These are phyloP conservation scores for Crithidia mellificae DNA, from an alignment of 208 protist genomes.

Conservation along the genomic window DNA sequence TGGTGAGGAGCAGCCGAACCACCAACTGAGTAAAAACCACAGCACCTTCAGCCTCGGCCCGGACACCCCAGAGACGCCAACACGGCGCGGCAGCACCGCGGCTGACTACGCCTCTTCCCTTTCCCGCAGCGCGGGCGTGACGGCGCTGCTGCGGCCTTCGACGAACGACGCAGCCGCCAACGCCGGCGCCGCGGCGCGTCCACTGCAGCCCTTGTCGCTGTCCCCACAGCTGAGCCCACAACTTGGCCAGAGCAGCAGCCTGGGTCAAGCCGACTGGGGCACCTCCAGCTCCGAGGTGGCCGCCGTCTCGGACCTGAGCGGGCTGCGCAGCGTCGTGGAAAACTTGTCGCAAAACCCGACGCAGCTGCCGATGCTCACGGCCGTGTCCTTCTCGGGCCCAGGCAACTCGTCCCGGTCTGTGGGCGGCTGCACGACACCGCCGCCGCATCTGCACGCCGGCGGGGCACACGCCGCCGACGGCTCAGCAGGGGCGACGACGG, in stretches of 20 bases:
- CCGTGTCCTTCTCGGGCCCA: slow-evolving; percentile 2
- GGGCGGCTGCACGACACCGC: not conserved
- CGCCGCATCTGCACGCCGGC: not conserved
- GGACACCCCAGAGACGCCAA: slow-evolving; percentile 4
- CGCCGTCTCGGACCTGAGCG: not conserved
- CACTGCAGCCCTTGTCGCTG: not conserved
- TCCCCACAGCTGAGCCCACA: not conserved
- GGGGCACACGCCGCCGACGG: not conserved
- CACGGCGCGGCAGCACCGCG: not conserved
- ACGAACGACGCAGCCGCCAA: not conserved
- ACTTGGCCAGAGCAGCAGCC: not conserved
- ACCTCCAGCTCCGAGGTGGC: slow-evolving; percentile 2
- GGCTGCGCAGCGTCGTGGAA: slow-evolving; percentile 5
- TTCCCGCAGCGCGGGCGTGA: slow-evolving; percentile 3
- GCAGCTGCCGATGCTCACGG: slow-evolving; percentile 20
- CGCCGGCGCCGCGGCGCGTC: not conserved
- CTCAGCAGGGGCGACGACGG: not conserved
- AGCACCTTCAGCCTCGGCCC: slow-evolving; percentile 3
- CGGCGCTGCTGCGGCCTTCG: slow-evolving; percentile 1
- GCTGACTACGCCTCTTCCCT: slow-evolving; percentile 2
- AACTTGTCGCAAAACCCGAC: not conserved
- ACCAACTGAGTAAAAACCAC: not conserved
- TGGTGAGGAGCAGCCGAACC: not conserved
- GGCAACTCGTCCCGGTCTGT: slow-evolving; percentile 6
- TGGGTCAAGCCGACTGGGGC: not conserved